Evolutionary conservation across 2,329 filamentous ascomycete species (phyloP).

Genomic region (Alternaria sp.): DNA sequence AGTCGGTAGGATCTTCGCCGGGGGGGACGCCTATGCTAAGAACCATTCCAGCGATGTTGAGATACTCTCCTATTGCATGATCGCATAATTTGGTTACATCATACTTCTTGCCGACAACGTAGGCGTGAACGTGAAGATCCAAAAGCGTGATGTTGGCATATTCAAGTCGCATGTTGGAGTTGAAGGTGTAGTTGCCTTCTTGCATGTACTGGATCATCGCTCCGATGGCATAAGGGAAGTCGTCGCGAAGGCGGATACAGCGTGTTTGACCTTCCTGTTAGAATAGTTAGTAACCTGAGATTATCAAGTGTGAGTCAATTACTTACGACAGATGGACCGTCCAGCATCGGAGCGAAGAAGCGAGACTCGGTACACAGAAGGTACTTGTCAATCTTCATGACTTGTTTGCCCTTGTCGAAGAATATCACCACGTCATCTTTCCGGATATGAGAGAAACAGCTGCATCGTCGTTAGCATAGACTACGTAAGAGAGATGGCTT

Average conservation of each 20-base stretch:
- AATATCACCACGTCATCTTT: slow-evolving; percentile 26
- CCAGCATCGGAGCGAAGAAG: slow-evolving; percentile 25
- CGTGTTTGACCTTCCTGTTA: slow-evolving; percentile 11
- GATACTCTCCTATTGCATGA: slow-evolving; percentile 24
- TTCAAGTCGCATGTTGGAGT: slow-evolving; percentile 9
- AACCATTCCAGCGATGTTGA: slow-evolving; percentile 15
- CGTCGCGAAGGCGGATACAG: slow-evolving; percentile 30
- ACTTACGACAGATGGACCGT: slow-evolving; percentile 21
- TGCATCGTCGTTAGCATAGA: slow-evolving; percentile 10
- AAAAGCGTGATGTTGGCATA: slow-evolving; percentile 31
- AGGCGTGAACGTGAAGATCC: slow-evolving; percentile 39
- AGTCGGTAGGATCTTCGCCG: neutral
- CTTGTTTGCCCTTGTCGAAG: slow-evolving; percentile 28
- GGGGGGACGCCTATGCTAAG: slow-evolving; percentile 13
- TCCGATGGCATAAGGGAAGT: slow-evolving; percentile 31
- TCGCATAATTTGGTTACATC: slow-evolving; percentile 19
- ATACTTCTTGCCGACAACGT: slow-evolving; percentile 35
- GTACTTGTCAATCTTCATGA: slow-evolving; percentile 26
- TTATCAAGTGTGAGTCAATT: neutral
- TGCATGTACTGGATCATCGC: slow-evolving; percentile 33
- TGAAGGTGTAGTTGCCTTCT: slow-evolving; percentile 30
- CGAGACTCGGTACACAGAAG: slow-evolving; percentile 24
- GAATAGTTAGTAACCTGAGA: neutral
- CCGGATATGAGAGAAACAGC: slow-evolving; percentile 17
- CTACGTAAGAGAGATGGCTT: neutral